Base-by-base conservation (phyloP, 2,329 filamentous ascomycete species). In the Penicillium italicum region DNA sequence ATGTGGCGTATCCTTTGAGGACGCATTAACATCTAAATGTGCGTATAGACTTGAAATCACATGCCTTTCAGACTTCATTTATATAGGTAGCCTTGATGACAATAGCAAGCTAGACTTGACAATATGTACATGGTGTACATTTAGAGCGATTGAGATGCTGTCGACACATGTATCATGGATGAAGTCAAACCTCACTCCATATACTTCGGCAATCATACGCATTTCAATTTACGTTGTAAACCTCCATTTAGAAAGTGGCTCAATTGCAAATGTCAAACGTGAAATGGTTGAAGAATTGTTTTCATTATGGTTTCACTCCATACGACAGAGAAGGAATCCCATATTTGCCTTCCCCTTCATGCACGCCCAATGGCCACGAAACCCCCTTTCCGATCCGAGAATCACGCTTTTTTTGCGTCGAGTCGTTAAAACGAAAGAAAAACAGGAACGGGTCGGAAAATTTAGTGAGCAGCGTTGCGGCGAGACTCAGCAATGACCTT, bases 401-500 rank as follows among this genome's bases (percentile, higher is more conserved):
- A 63, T 62, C 61, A 62, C 59, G 53, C 62, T 61, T 62, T 59
- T 44, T 60, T 58, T 63, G 62, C 61, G 54, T 65, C 61, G 58
- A 64, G 57, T 62, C 58, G 62, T 64, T 62, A 65, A 50, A 61
- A 61, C 60, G 56, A 67, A 65, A 58, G 54, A 60, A 62, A 64
- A 63, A 66, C 63, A 59, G 53, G 55, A 62, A n/a, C n/a, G n/a
- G n/a, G n/a, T n/a, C n/a, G n/a, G n/a, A n/a, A n/a, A n/a, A 50
- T 78, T 83, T 87, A 88, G 80, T 87, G 85, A 79, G 47, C 86
- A 63, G 62, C 62, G 62, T 85, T 81, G 76, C 87, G 84, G 81
- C 93, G 92, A 77, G 92, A 88, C 84, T 97, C 94, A 74, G 93
- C 91, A 77, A 99, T 99, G 80, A 99, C 90, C 74, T 90, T 87